A percentile compares a stretch with the other conserved stretches of the same genome.
These are phyloP conservation scores for Lathyrus oleraceus DNA, from an alignment of 306 rosid species.

Conservation along the genomic window DNA sequence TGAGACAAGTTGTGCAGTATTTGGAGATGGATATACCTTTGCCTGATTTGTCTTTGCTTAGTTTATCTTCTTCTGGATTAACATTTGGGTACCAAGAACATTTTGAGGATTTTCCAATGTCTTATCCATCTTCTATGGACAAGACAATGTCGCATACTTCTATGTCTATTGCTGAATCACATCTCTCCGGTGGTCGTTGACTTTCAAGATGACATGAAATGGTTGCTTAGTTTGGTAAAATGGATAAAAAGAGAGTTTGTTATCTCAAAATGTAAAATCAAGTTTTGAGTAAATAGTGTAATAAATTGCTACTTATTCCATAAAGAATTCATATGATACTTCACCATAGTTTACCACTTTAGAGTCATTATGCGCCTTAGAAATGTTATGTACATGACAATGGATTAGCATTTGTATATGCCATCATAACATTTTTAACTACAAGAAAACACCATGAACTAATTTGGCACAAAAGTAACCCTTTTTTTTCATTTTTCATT, in stretches of 20 bases:
- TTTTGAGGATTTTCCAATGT: constrained; percentile 42
- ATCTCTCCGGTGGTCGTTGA: constrained; percentile 53
- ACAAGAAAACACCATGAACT: not conserved
- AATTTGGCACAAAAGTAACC: not conserved
- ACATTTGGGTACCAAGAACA: constrained; percentile 19
- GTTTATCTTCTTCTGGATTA: constrained; percentile 42
- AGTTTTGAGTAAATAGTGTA: not conserved
- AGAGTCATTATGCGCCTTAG: not conserved
- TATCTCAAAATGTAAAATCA: not conserved
- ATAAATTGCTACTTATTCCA: not conserved
- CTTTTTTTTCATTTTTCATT: not conserved
- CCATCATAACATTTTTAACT: constrained; percentile 3
- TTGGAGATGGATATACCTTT: constrained; percentile 45
- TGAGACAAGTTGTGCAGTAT: constrained; percentile 57
- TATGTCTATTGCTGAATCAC: constrained; percentile 37
- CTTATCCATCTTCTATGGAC: constrained; percentile 28
- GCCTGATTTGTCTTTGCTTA: constrained; percentile 40
- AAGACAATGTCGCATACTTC: constrained; percentile 7
- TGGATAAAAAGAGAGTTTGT: not conserved
- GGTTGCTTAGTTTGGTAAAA: not conserved
- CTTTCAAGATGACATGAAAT: not conserved
- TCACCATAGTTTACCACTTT: not conserved
- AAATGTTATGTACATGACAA: not conserved
- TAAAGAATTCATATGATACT: not conserved
- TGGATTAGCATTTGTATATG: not conserved